Evolutionary conservation across 108 stramenopile genomes (phyloP), one percentile per base, ranked within the genome.

Genomic region (Fragilariopsis cylindrus): DNA sequence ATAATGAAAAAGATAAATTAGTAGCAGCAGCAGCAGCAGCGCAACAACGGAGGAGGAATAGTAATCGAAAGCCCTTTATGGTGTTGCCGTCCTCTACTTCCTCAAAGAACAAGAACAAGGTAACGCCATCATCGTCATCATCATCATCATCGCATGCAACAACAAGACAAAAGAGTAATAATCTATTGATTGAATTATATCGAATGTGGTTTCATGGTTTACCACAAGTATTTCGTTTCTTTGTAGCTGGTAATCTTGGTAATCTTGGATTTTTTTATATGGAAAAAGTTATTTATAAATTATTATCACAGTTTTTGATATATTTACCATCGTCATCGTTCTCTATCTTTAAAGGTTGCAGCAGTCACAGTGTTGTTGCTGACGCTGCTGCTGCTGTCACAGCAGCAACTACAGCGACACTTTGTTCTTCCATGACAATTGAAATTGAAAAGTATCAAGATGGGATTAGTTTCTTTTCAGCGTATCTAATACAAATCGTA

Each of bases 171-270:
- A 18, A 12, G 18, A 16, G n/a, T 2, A 9, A n/a, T 47, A 66
- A 50, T n/a, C 46, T 30, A 9, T 43, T 72, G 57, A 46, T 60
- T 30, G 3, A 75, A 43, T 30, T 70, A 3, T 80, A 80, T 60
- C 39, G 45, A 0, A 15, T 43, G 30, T 83, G 74, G 74, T 72
- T 78, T 49, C 70, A 41, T 7, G 30, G 30, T 30, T 19, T 80
- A 9, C 68, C 78, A 16, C 49, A 69, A 19, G 49, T 72, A 1
- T 8, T 74, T 67, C 82, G 82, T n/a, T 83, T 79, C 71, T 75
- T 72, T 65, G 67, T 83, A 62, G 78, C 78, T 55, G 82, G 82
- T 12, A 78, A 75, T 42, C n/a, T 78, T 13, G 82, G 74, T 4
- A 74, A 78, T 67, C 69, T 83, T 16, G 48, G 64, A 15, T 83